Percentiles rank a stretch among this genome's conserved stretches.
Conservation (phyloP, 2,329 filamentous ascomycete species). For the Aspergillus thermomutatus region DNA sequence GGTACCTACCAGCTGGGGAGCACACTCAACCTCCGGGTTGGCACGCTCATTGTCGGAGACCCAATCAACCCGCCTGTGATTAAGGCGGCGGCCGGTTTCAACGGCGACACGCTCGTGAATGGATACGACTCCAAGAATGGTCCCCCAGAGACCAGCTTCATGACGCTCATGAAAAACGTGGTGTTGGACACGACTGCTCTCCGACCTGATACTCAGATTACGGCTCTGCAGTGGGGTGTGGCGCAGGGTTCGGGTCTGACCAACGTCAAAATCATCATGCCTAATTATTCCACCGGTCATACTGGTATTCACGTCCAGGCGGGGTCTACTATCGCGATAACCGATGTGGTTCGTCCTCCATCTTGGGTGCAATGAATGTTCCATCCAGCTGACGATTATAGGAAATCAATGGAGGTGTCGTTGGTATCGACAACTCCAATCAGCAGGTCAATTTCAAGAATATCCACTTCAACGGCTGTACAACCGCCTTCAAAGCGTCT, state of each 20-base stretch:
- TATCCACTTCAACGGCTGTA: constrained; percentile 59
- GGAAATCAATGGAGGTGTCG: constrained; percentile 24
- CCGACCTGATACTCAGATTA: constrained; percentile 13
- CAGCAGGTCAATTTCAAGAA: constrained; percentile 44
- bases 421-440: constrained; percentile 28
- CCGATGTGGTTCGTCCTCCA: constrained; percentile 21
- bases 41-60: constrained; percentile 32
- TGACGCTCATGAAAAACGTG: constrained; percentile 30
- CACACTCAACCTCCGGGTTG: constrained; percentile 25
- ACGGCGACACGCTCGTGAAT: constrained; percentile 26
- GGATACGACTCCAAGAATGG: constrained; percentile 23
- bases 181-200: constrained; percentile 30
- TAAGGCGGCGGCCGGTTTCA: constrained; percentile 23
- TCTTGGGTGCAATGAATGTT: not conserved
- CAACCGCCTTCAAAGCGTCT: constrained; percentile 44
- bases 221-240: constrained; percentile 34
- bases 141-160: constrained; percentile 28
- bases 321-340: constrained; percentile 25
- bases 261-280: constrained; percentile 33
- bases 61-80: constrained; percentile 28
- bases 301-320: constrained; percentile 25
- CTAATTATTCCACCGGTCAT: constrained; percentile 23
- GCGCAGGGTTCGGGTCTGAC: constrained; percentile 31
- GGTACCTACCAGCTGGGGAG: constrained; percentile 24
- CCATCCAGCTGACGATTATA: not conserved